Conservation (phyloP, 345 rosid species). For the Eutrema japonicum region DNA sequence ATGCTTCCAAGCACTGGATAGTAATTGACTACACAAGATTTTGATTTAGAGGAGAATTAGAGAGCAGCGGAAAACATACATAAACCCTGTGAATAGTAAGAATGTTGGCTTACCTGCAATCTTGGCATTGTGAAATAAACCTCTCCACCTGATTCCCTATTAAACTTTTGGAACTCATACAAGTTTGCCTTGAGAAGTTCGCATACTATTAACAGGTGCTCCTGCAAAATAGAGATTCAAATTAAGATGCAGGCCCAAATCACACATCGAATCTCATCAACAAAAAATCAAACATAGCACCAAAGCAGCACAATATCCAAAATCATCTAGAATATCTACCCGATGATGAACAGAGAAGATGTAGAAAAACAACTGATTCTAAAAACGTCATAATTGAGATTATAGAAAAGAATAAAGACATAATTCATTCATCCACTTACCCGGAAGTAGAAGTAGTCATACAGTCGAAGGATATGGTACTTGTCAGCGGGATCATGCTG, state of each 20-base stretch:
- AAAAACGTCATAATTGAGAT: background rate
- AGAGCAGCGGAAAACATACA: constrained; percentile 26
- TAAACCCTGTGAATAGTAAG: constrained; percentile 31
- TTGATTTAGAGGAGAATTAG: constrained; percentile 38
- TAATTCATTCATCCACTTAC: constrained; percentile 52
- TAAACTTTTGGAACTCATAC: constrained; percentile 96
- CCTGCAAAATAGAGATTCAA: constrained; percentile 53
- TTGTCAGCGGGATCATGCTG: constrained; percentile 97
- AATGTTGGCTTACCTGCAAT: constrained; percentile 71
- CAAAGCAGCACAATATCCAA: constrained; percentile 15
- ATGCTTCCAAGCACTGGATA: constrained; percentile 93
- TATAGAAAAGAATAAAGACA: constrained; percentile 1
- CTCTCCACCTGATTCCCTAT: constrained; percentile 97
- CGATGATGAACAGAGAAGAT: background rate
- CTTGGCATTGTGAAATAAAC: constrained; percentile 99
- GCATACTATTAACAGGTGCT: constrained; percentile 92
- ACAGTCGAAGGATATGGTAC: constrained; percentile 89
- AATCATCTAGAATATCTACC: background rate
- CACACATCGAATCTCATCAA: constrained; percentile 15
- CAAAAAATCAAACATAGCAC: constrained; percentile 11
- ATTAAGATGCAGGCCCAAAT: constrained; percentile 10
- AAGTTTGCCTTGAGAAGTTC: constrained; percentile 98
- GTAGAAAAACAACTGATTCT: background rate
- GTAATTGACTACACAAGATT: constrained; percentile 81
- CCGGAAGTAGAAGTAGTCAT: constrained; percentile 93